Conservation (phyloP, 2,329 filamentous ascomycete genomes). For the Pyricularia grisea region DNA sequence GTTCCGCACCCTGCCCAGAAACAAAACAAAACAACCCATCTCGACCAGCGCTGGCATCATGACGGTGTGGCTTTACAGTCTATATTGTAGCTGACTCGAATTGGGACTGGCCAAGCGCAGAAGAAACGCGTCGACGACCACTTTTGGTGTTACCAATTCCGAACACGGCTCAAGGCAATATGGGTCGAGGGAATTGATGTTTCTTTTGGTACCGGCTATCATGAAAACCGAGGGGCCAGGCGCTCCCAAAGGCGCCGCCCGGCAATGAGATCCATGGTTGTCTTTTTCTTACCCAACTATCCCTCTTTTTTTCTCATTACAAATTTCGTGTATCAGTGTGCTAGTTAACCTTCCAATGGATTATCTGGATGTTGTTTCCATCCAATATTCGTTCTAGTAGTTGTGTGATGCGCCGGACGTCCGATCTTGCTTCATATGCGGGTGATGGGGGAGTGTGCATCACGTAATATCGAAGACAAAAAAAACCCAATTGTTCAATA, state of each 20-base stretch:
- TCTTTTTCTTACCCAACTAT: not conserved
- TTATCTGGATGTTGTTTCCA: not conserved
- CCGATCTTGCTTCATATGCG: not conserved
- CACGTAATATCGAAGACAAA: not conserved
- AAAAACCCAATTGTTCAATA: not conserved
- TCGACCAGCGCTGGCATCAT: not conserved
- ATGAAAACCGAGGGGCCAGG: not conserved
- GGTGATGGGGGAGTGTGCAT: not conserved
- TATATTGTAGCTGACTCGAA: not conserved
- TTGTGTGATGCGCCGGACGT: not conserved
- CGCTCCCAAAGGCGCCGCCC: not conserved
- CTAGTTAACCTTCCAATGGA: not conserved
- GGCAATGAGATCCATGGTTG: not conserved
- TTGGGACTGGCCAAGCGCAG: not conserved
- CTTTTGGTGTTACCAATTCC: not conserved
- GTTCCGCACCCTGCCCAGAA: not conserved
- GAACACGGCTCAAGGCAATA: not conserved
- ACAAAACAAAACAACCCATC: not conserved
- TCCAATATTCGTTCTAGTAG: not conserved
- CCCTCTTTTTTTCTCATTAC: not conserved
- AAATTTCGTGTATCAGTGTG: not conserved
- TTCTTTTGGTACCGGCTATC: not conserved
- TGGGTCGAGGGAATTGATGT: not conserved
- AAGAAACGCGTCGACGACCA: not conserved
- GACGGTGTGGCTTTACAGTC: not conserved